Evolutionary conservation across 2,329 filamentous ascomycete genomes (phyloP).

Genomic region (Colletotrichum siamense): DNA sequence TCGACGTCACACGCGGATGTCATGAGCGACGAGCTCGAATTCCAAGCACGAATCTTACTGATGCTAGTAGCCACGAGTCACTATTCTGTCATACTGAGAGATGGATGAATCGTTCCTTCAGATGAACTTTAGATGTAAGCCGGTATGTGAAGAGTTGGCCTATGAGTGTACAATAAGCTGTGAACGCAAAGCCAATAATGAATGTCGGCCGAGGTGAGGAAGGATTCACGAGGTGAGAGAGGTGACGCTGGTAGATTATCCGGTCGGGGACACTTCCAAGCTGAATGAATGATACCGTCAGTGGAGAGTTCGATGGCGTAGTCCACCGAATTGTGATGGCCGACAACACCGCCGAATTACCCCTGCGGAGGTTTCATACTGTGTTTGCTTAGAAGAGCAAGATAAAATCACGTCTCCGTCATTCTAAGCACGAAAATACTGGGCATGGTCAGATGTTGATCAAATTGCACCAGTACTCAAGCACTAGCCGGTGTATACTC

Average conservation of each 20-base stretch:
- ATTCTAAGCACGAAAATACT: not conserved
- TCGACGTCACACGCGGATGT: not conserved
- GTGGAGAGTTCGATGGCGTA: not conserved
- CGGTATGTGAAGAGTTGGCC: not conserved
- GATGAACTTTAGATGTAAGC: not conserved
- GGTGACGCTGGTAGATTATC: not conserved
- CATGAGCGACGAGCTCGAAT: not conserved
- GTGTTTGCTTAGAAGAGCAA: not conserved
- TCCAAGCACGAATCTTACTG: not conserved
- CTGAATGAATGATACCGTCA: not conserved
- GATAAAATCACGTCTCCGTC: not conserved
- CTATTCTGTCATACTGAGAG: not conserved
- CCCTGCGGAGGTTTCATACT: not conserved
- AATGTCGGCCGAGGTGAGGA: not conserved
- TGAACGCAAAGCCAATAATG: not conserved
- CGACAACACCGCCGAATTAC: not conserved
- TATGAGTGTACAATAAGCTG: not conserved
- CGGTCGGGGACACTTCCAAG: not conserved
- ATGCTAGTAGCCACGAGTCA: not conserved
- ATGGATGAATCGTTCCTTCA: not conserved
- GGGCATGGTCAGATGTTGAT: not conserved
- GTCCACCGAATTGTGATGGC: not conserved
- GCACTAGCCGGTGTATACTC: not conserved
- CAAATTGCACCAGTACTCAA: not conserved
- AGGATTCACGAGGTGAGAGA: accelerated